Evolutionary conservation across 202 grass and related monocot species (phyloP), one percentile per base, ranked within the genome.

Genomic region (Musa balbisiana): DNA sequence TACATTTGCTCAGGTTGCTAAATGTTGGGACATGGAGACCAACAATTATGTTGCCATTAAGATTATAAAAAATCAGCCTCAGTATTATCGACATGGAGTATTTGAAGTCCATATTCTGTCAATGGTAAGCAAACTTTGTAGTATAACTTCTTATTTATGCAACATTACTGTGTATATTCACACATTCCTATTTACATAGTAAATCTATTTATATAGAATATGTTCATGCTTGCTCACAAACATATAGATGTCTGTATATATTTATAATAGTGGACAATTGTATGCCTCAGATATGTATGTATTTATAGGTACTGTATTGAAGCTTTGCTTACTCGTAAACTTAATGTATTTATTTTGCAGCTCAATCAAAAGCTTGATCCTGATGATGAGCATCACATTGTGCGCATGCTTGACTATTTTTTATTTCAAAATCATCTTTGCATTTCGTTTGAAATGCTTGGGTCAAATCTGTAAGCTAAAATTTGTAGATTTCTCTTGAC

Each of bases 401-500:
- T 99, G 11, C 87, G 96, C 51, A 95, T 99, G 77, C 82, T 99
- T 80, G 96, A 99, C 82, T 92, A 88, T 84, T 99, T 99, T 74
- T 79, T 91, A 15, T 91, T 64, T 72, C 78, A 99, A 78, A 84
- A 82, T 79, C 96, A 99, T 89, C 86, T 99, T 75, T 99, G 96
- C 71, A 99, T 99, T 73, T 76, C 89, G 8, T 99, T 99, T 83
- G 96, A 99, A 89, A 95, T 99, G 91, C 91, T 99, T 67, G 96
- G 96, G 79, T 72, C 81, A 79, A 99, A 99, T 83, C 74, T 99
- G 96, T 99, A 95, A 95, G 91, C 20, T 73, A 55, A 43, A 43
- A 43, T 43, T 43, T 43, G 33, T 43, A 43, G 33, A 4, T 43
- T 43, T 63, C 3, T 52, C 26, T 52, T 51, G 2, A 27, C 27